Conservation (phyloP, 371 early-diverging fungal genomes). For the Circinella umbellata region DNA sequence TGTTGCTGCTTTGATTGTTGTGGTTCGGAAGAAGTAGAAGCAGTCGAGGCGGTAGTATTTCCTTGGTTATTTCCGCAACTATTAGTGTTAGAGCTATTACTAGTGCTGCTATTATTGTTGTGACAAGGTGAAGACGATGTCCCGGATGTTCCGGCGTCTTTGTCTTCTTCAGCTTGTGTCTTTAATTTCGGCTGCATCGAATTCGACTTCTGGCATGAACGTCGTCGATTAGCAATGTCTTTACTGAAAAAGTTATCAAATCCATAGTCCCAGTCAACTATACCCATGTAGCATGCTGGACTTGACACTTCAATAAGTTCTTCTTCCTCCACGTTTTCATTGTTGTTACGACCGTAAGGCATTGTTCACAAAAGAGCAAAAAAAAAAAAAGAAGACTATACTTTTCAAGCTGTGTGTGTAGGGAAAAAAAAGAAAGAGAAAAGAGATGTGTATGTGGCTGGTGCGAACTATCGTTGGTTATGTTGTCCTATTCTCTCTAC, state of each 20-base stretch:
- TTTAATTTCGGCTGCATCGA: background rate
- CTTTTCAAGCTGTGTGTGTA: too few species aligned
- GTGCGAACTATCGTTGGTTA: too few species aligned
- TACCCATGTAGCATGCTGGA: constrained; percentile 7
- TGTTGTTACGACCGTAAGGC: background rate
- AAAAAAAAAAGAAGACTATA: too few species aligned
- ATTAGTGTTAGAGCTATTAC: background rate
- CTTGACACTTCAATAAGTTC: background rate
- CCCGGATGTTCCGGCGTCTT: background rate
- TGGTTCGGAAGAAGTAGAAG: background rate
- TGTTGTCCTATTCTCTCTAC: too few species aligned
- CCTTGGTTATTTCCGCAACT: background rate
- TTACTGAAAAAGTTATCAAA: constrained; percentile 4
- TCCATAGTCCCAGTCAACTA: constrained; percentile 6
- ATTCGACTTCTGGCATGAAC: background rate
- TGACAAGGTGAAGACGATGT: background rate
- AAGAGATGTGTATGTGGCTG: too few species aligned
- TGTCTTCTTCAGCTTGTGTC: background rate
- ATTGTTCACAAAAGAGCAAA: background rate
- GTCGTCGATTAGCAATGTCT: background rate
- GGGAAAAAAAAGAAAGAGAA: too few species aligned
- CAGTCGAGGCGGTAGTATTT: too few species aligned
- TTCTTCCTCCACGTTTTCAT: background rate
- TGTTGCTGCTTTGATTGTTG: background rate
- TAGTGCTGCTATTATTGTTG: background rate